These are phyloP conservation scores for Scutellaria minor DNA, from an alignment of 257 asterid genomes.

Conservation along the genomic window DNA sequence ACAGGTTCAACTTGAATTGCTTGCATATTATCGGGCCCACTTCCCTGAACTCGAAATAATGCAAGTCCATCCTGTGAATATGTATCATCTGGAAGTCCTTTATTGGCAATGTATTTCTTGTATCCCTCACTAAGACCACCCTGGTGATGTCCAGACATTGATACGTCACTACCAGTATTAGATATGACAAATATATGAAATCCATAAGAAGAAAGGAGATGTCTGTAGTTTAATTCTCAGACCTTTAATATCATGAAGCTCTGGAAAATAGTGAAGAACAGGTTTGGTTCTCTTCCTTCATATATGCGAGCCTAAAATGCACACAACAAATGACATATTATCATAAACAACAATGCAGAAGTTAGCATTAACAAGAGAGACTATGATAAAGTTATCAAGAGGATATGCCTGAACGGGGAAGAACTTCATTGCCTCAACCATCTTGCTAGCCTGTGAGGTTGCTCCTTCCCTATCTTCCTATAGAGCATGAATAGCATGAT, in stretches of 20 bases:
- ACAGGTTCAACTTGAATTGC: conserved; percentile 93
- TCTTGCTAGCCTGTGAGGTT: conserved; percentile 84
- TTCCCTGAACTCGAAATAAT: conserved; percentile 79
- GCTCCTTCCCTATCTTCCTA: conserved; percentile 83
- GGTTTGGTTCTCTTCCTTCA: conserved; percentile 73
- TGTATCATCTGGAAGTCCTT: conserved; percentile 69
- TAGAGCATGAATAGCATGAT: conserved; percentile 41
- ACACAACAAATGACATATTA: conserved; percentile 18
- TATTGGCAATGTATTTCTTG: conserved; percentile 56
- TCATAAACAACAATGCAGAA: conserved; percentile 27
- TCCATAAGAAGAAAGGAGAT: conserved; percentile 1
- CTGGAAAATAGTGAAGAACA: conserved; percentile 70
- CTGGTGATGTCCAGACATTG: conserved; percentile 44
- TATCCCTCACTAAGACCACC: conserved; percentile 75
- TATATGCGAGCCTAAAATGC: conserved; percentile 62
- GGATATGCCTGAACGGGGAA: conserved; percentile 75
- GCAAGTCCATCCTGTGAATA: conserved; percentile 64
- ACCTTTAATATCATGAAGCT: conserved; percentile 75
- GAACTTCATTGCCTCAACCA: conserved; percentile 89
- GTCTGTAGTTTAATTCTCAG: conserved; percentile 18
- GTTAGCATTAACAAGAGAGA: conserved; percentile 23
- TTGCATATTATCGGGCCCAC: conserved; percentile 75
- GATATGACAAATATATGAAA: conserved; percentile 17
- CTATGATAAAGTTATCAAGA: conserved; percentile 28
- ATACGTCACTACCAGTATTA: conserved; percentile 6